A percentile compares a stretch with the other conserved stretches of the same genome.
These are phyloP conservation scores for Lippia alba DNA, from an alignment of 305 asterid genomes.

Conservation along the genomic window DNA sequence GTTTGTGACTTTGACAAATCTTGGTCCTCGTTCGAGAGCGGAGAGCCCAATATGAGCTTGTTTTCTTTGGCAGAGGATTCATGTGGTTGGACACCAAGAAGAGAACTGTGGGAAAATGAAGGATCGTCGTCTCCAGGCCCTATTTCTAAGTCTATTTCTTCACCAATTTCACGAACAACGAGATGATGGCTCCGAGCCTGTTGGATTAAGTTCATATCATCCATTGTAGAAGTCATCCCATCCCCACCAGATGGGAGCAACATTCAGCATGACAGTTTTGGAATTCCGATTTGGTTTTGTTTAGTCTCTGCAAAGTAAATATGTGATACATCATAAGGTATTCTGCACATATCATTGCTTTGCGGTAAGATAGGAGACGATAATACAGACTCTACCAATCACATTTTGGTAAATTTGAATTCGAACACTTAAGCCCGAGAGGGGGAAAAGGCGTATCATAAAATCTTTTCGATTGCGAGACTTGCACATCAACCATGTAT, in stretches of 20 bases:
- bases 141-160: constrained; percentile 95
- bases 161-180: constrained; percentile 83
- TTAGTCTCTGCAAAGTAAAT: constrained; percentile 37
- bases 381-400: not conserved
- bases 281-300: constrained; percentile 27
- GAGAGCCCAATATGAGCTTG: constrained; percentile 75
- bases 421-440: not conserved
- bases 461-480: not conserved
- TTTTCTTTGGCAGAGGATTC: constrained; percentile 85
- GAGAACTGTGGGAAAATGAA: constrained; percentile 68
- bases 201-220: constrained; percentile 93
- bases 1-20: constrained; percentile 71
- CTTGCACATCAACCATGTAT: constrained; percentile 6
- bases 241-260: constrained; percentile 79
- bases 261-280: constrained; percentile 85
- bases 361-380: not conserved
- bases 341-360: not conserved
- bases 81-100: constrained; percentile 70
- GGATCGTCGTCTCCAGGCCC: constrained; percentile 92
- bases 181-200: constrained; percentile 95
- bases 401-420: not conserved
- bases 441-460: not conserved
- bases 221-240: constrained; percentile 91
- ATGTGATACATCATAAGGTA: too few species aligned
- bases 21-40: constrained; percentile 69